Evolutionary conservation across 1,284 basidiomycete genomes (phyloP).

Genomic region (Tylopilus sp.): DNA sequence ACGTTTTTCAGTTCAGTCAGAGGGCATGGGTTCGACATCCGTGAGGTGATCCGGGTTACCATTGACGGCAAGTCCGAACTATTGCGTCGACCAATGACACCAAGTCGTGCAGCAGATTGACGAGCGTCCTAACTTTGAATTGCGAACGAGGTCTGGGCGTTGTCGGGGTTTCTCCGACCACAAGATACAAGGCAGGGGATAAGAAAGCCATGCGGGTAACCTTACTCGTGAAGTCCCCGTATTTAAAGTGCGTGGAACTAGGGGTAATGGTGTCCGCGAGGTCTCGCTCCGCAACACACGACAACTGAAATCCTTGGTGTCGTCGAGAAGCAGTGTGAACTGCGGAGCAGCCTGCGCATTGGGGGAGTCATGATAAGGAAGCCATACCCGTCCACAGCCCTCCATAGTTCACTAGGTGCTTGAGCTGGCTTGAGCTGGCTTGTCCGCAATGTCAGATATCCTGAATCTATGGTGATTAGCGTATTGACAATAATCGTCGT

Average conservation of each 20-base stretch:
- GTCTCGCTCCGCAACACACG: constrained; percentile 21
- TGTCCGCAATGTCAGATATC: neutral
- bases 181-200: constrained; percentile 37
- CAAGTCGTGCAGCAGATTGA: constrained; percentile 37
- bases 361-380: constrained; percentile 16
- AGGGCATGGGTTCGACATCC: constrained; percentile 12
- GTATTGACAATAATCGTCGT: neutral
- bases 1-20: constrained; percentile 14
- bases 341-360: constrained; percentile 22
- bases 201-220: constrained; percentile 38
- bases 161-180: constrained; percentile 29
- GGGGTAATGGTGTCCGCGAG: constrained; percentile 15
- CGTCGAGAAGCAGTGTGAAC: constrained; percentile 21
- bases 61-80: constrained; percentile 34
- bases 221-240: constrained; percentile 29
- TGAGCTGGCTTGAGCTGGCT: constrained; percentile 8
- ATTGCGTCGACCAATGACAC: constrained; percentile 35
- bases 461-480: neutral
- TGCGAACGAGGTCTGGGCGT: constrained; percentile 32
- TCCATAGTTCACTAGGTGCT: constrained; percentile 1
- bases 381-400: constrained; percentile 8
- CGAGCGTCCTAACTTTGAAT: constrained; percentile 38
- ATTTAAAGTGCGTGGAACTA: constrained; percentile 29
- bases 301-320: constrained; percentile 19
- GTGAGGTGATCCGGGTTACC: constrained; percentile 11